Base-by-base conservation (phyloP, 768 basidiomycete species). In the Myochromella boudieri region DNA sequence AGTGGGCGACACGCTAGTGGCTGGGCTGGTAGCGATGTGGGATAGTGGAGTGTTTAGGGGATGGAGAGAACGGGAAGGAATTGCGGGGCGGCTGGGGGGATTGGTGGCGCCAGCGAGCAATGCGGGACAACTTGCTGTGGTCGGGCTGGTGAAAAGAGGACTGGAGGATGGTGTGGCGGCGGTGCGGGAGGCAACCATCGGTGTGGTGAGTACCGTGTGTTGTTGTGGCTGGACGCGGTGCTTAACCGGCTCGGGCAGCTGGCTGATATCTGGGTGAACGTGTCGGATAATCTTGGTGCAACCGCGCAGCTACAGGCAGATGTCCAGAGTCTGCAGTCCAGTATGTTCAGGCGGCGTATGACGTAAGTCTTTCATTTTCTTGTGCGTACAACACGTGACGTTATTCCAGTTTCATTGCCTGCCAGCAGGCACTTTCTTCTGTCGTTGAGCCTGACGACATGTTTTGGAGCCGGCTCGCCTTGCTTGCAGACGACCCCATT, bases 21-120 rank as follows among this genome's bases (percentile, higher is more conserved):
- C 68, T 32, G 73, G 73, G 29, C 50, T 85, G 46, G 65, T 77
- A 15, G 66, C 67, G 11, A 61, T 75, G 17, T 89, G 87, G 86
- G 68, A 79, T 34, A 75, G 76, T 37, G 75, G 72, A 1, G 66
- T 68, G 51, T 73, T 87, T 46, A 75, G 71, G 37, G 78, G 79
- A 10, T 97, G 95, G 94, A 74, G 89, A 48, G 84, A 92, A 50
- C 71, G 93, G 32, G 89, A 94, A 60, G 69, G 67, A n/a, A 68
- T 89, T 42, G 78, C 82, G 33, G 71, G 74, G 46, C 70, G 75
- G 27, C 64, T 94, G 15, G 70, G 72, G 10, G 72, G 67, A 17
- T 74, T 91, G 52, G 60, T 68, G 21, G 44, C 68, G 48, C 56
- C 62, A 48, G 64, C 76, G 11, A 72, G 69, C 12, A 60, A 66